Evolutionary conservation across 495 filamentous ascomycete genomes (phyloP), one percentile per base, ranked within the genome.

Genomic region (Aspergillus heteromorphus): DNA sequence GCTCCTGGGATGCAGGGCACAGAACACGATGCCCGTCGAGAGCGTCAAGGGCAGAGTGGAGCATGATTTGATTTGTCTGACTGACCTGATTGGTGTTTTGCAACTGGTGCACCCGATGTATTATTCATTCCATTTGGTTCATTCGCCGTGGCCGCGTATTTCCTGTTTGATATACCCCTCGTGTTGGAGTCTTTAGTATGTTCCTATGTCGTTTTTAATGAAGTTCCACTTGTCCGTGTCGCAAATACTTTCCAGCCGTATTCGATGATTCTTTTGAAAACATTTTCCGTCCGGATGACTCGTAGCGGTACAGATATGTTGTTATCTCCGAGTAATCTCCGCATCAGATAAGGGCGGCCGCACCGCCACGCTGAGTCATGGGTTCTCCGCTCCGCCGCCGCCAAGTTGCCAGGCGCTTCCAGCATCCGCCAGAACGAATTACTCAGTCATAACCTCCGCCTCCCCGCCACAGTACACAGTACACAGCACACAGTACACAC

Each of bases 381-480:
- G 21, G 3, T 23, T 16, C 10, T 45, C 42, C 18, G 19, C 13
- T 6, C 19, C n/a, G 13, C 63, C 68, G 66, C 69, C 67, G 59
- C 69, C 68, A 65, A 27, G 40, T 45, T 65, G 63, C 68, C 63
- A 69, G 63, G 54, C 57, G 47, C 51, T 71, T 71, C 69, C 58
- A 68, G 57, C 55, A 45, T 48, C n/a, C 43, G 43, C 43, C 43
- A 47, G 43, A 47, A 47, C n/a, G 0, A 19, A 18, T 41, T 38
- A n/a, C 7, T 21, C n/a, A 34, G 27, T 58, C 51, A 45, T 30
- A 27, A 18, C 45, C 41, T 23, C 38, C 55, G 21, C 34, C 31
- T 36, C 38, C 20, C 20, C 38, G 23, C 18, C 43, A 16, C 25
- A 3, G n/a, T n/a, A n/a, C n/a, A n/a, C n/a, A n/a, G n/a, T n/a